A percentile compares a stretch with the other conserved stretches of the same genome.
Conservation (phyloP, 2,329 filamentous ascomycete species). For the Exophiala calicioides region DNA sequence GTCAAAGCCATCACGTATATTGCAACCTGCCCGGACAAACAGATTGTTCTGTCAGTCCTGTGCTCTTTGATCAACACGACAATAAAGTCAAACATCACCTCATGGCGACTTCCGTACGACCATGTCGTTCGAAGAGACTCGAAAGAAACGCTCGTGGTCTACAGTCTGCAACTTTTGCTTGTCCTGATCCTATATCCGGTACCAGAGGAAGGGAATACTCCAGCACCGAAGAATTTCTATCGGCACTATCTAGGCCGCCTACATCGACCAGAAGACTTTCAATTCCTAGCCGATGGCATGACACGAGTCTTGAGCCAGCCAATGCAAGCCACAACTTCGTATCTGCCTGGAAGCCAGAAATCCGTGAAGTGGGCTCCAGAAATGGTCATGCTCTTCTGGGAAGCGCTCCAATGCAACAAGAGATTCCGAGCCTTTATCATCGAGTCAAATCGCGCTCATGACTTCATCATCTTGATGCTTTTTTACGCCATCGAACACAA, state of each 20-base stretch:
- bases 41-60: slow-evolving; percentile 82
- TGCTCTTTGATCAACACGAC: slow-evolving; percentile 95
- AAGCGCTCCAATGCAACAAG: slow-evolving; percentile 95
- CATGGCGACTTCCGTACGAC: slow-evolving; percentile 92
- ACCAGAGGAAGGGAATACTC: slow-evolving; percentile 68
- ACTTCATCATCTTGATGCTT: slow-evolving; percentile 85
- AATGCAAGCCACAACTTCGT: slow-evolving; percentile 83
- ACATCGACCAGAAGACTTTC: slow-evolving; percentile 93
- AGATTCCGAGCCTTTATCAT: slow-evolving; percentile 95
- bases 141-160: slow-evolving; percentile 86
- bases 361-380: slow-evolving; percentile 86
- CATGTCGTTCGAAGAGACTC: slow-evolving; percentile 88
- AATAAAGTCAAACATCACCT: slow-evolving; percentile 91
- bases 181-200: slow-evolving; percentile 83
- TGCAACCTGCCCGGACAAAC: slow-evolving; percentile 84
- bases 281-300: slow-evolving; percentile 95
- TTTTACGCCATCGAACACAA: slow-evolving; percentile 94
- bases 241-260: slow-evolving; percentile 87
- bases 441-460: slow-evolving; percentile 88
- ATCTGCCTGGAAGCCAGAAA: slow-evolving; percentile 80
- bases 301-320: slow-evolving; percentile 76
- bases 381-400: slow-evolving; percentile 97
- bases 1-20: slow-evolving; percentile 85
- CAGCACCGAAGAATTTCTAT: slow-evolving; percentile 83
- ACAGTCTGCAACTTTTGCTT: slow-evolving; percentile 87